Evolutionary conservation across 2,329 filamentous ascomycete species (phyloP).

Genomic region (Sclerotinia spermophila): DNA sequence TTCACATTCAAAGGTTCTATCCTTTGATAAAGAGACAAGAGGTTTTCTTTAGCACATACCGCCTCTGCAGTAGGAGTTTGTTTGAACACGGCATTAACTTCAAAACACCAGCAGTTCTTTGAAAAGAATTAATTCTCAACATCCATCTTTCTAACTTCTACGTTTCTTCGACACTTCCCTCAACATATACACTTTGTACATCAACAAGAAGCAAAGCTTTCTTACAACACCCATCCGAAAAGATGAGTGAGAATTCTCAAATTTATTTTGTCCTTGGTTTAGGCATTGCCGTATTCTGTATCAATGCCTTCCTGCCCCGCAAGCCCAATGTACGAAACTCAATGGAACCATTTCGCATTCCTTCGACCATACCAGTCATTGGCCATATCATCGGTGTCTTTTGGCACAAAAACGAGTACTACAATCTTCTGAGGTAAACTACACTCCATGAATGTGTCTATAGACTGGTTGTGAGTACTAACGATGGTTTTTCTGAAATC

Average conservation of each 20-base stretch:
- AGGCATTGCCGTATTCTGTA: neutral
- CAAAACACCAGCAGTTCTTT: neutral
- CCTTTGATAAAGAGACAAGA: neutral
- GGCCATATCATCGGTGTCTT: neutral
- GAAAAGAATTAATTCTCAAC: neutral
- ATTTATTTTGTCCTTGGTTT: neutral
- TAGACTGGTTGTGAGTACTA: neutral
- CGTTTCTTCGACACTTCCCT: neutral
- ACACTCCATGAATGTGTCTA: too few species aligned
- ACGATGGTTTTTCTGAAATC: neutral
- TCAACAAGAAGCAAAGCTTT: neutral
- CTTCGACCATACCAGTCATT: constrained; percentile 4
- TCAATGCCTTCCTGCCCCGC: neutral
- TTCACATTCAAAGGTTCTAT: neutral
- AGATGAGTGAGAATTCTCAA: neutral
- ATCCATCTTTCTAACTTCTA: neutral
- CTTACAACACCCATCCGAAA: neutral
- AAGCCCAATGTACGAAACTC: neutral
- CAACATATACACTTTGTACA: neutral
- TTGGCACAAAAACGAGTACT: constrained; percentile 2
- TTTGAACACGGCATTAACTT: neutral
- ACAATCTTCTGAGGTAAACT: neutral
- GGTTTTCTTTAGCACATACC: neutral
- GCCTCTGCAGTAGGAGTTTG: neutral
- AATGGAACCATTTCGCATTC: neutral